Percentiles rank a stretch among this genome's conserved stretches.
Evolutionary conservation across 495 filamentous ascomycete genomes (phyloP).

Genomic region (Thermochaetoides thermophila): DNA sequence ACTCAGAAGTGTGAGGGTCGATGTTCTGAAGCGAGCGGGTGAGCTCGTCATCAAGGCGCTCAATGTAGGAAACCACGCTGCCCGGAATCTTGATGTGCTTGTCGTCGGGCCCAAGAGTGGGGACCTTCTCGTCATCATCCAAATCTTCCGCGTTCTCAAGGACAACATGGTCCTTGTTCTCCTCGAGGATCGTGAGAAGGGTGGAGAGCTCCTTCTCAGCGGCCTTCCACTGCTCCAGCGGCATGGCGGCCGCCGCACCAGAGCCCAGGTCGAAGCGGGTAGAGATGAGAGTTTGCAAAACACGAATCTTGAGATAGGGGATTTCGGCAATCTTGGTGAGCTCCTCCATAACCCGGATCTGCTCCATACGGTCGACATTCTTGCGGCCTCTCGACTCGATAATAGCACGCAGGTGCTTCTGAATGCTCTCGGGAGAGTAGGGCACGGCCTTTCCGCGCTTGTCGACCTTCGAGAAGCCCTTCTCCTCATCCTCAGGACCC

Average conservation of each 20-base stretch:
- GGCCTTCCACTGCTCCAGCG: conserved; percentile 90
- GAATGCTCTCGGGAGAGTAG: conserved; percentile 93
- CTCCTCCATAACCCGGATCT: conserved; percentile 96
- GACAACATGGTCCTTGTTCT: conserved; percentile 62
- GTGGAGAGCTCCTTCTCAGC: conserved; percentile 72
- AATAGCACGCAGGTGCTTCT: conserved; percentile 88
- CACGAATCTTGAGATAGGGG: conserved; percentile 88
- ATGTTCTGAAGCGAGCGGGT: conserved; percentile 90
- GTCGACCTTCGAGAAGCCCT: conserved; percentile 76
- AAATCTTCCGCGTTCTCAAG: conserved; percentile 90
- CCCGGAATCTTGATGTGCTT: conserved; percentile 75
- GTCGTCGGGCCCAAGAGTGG: conserved; percentile 52
- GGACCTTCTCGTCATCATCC: conserved; percentile 95
- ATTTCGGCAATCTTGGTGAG: conserved; percentile 73
- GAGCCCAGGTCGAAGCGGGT: conserved; percentile 88
- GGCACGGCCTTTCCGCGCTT: conserved; percentile 72
- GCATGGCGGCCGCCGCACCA: conserved; percentile 72
- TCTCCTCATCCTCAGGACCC: conserved; percentile 51
- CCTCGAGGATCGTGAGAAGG: conserved; percentile 67
- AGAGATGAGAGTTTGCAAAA: conserved; percentile 81
- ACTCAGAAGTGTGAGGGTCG: conserved; percentile 96
- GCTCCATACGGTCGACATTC: conserved; percentile 89
- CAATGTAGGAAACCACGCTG: conserved; percentile 84
- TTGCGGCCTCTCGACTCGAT: conserved; percentile 94
- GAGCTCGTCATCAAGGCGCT: conserved; percentile 94